These are phyloP conservation scores for Stephanodiscus triporus DNA, from an alignment of 108 stramenopile genomes.

Conservation along the genomic window DNA sequence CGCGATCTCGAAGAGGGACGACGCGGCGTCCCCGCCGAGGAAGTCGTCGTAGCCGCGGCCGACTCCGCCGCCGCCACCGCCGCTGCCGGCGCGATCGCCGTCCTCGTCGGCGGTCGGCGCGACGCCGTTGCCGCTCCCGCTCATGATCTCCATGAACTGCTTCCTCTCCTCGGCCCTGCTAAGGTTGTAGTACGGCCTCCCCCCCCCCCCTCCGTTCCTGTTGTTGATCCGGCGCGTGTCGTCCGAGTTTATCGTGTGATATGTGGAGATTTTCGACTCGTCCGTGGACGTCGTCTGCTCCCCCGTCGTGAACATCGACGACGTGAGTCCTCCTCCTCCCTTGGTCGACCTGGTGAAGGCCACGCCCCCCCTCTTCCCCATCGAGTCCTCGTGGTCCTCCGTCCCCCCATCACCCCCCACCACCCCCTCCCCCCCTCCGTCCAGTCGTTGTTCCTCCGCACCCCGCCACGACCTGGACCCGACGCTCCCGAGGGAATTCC, in stretches of 20 bases:
- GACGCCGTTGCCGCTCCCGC: background rate
- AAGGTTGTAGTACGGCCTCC: background rate
- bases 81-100: too few relatives aligned
- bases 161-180: background rate
- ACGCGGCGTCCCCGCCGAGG: background rate
- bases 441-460: too few relatives aligned
- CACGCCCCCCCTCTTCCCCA: too few relatives aligned
- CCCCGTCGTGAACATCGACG: too few relatives aligned
- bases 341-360: too few relatives aligned
- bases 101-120: too few relatives aligned
- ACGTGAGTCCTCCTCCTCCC: too few relatives aligned
- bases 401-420: too few relatives aligned
- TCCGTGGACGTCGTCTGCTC: background rate
- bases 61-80: background rate
- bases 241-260: background rate
- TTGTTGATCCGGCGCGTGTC: background rate
- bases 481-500: too few relatives aligned
- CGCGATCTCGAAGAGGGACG: background rate
- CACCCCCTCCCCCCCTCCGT: too few relatives aligned
- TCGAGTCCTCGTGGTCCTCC: too few relatives aligned
- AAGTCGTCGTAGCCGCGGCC: background rate
- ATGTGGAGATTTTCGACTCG: background rate
- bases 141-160: constrained; percentile 2
- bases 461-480: too few relatives aligned
- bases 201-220: background rate